Evolutionary conservation across 2,329 filamentous ascomycete species (phyloP), one percentile per base, ranked within the genome.

Genomic region (Xylariaceae sp.): DNA sequence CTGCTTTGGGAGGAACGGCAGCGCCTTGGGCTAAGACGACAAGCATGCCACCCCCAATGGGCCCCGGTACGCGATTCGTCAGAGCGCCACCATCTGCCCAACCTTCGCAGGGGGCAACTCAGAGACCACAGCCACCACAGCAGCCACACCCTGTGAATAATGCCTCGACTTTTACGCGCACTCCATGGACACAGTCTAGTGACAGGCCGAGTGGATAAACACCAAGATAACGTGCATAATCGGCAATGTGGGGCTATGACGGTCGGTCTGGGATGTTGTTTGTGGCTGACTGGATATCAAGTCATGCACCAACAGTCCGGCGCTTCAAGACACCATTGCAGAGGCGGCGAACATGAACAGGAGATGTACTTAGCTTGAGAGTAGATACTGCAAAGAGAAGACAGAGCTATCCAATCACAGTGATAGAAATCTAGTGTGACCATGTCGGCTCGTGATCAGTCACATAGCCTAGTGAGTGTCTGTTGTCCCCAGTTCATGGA

Each of bases 11-110:
- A 19, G 72, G 73, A 11, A 76, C 71, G 9, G 67, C 71, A 17
- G 75, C 74, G 1, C 74, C 76, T 0, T 79, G 76, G 76, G 69
- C 73, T 2, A 67, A 72, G 43, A 66, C 70, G 17, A 67, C 71
- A 34, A 67, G 65, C 34, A 75, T 75, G 69, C 70, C 74, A 59
- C n/a, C 43, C 51, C 51, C 61, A 17, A 39, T 59, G 2, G 70
- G 66, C 0, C 61, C 69, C 0, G 72, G 73, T 22, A 56, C 61
- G 28, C 7, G 63, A 18, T 63, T 62, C 39, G 62, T 61, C n/a
- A 59, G 58, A 52, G 59, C 55, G 9, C 60, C 66, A 22, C 59
- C 51, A 9, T 47, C 60, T 14, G 48, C 50, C 19, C 61, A 63
- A 47, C 56, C 61, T 18, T 53, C 59, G 22, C 44, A 60, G 13